Evolutionary conservation across 768 basidiomycete genomes (phyloP).

Genomic region (Lactifluus piperatus): DNA sequence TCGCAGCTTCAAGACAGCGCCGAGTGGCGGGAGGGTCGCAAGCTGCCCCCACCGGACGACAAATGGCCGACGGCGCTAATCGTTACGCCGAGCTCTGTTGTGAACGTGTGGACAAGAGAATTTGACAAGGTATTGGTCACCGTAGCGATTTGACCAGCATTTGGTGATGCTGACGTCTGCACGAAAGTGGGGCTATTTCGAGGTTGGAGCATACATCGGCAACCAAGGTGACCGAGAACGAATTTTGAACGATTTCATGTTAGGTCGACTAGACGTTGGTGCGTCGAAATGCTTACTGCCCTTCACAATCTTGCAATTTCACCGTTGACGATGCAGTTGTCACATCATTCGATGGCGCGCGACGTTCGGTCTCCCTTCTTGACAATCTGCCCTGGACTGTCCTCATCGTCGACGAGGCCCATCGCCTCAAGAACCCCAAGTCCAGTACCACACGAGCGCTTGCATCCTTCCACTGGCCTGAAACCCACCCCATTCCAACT

Average conservation of each 20-base stretch:
- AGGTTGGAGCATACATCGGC: slow-evolving; percentile 66
- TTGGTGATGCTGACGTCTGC: neutral
- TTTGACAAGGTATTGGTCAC: slow-evolving; percentile 54
- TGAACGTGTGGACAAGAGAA: slow-evolving; percentile 86
- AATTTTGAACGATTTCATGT: slow-evolving; percentile 61
- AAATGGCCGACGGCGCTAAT: slow-evolving; percentile 86
- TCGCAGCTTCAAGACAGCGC: slow-evolving; percentile 51
- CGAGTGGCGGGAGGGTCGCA: slow-evolving; percentile 44
- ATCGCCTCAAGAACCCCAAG: slow-evolving; percentile 74
- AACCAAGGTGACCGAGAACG: slow-evolving; percentile 40
- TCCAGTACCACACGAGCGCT: slow-evolving; percentile 62
- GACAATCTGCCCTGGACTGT: slow-evolving; percentile 63
- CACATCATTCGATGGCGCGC: slow-evolving; percentile 71
- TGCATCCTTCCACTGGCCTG: slow-evolving; percentile 52
- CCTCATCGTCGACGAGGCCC: slow-evolving; percentile 83
- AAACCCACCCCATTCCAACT: slow-evolving; percentile 5
- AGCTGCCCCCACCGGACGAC: slow-evolving; percentile 55
- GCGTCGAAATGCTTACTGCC: slow-evolving; percentile 24
- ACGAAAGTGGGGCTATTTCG: slow-evolving; percentile 87
- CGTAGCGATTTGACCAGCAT: neutral
- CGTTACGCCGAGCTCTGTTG: slow-evolving; percentile 77
- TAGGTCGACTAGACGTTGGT: slow-evolving; percentile 83
- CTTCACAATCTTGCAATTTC: neutral
- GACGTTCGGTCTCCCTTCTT: slow-evolving; percentile 59
- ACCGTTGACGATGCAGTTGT: slow-evolving; percentile 43